Percentiles rank a stretch among this genome's conserved stretches.
Evolutionary conservation across 768 basidiomycete species (phyloP).

Genomic region (Roridomyces roridus): DNA sequence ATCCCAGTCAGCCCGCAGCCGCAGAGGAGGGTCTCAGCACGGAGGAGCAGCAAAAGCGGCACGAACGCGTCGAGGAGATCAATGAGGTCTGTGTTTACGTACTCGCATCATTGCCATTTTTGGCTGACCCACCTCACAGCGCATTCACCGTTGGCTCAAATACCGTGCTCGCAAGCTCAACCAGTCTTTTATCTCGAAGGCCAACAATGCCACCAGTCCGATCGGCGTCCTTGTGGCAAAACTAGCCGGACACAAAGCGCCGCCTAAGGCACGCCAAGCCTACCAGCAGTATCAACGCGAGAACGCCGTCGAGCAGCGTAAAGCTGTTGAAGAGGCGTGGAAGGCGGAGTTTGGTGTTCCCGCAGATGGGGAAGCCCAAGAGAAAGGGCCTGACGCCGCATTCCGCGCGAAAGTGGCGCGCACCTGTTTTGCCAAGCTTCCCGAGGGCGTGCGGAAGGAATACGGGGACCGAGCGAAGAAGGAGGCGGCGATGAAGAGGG

Average conservation of each 20-base stretch:
- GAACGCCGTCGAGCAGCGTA: neutral
- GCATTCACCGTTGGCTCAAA: constrained; percentile 15
- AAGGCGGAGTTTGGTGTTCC: neutral
- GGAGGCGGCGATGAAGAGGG: neutral
- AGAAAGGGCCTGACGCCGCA: neutral
- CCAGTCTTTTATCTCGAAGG: neutral
- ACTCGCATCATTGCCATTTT: neutral
- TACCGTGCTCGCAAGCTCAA: neutral
- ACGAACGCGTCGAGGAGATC: neutral
- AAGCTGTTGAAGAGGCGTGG: neutral
- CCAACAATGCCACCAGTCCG: neutral
- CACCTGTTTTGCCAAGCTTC: neutral
- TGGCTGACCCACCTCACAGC: neutral
- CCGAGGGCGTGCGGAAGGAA: neutral
- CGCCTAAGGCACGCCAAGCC: neutral
- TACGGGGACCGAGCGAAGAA: neutral
- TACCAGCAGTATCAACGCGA: constrained; percentile 4
- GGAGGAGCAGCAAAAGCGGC: neutral
- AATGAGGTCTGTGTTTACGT: neutral
- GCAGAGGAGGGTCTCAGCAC: neutral
- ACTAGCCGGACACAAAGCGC: neutral
- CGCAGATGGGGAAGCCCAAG: neutral
- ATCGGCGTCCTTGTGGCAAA: neutral
- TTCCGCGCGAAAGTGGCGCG: neutral
- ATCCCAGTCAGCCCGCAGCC: neutral